Percentiles rank a stretch among this genome's conserved stretches.
These are phyloP conservation scores for Erodium maritimum DNA, from an alignment of 345 rosid genomes.

Conservation along the genomic window DNA sequence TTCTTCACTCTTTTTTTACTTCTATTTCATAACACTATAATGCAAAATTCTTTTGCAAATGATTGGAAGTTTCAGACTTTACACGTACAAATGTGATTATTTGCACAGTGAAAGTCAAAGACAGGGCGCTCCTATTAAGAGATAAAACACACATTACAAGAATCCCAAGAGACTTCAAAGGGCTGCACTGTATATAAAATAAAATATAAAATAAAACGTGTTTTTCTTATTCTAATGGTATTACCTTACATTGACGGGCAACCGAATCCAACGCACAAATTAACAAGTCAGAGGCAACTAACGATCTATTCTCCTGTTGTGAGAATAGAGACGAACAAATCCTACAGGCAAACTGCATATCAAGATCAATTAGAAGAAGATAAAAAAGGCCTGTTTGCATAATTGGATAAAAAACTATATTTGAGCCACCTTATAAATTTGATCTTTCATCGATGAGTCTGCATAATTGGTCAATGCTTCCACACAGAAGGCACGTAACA, in stretches of 20 bases:
- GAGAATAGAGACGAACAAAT: conserved; percentile 46
- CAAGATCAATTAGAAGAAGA: conserved; percentile 10
- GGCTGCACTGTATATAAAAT: too few species aligned
- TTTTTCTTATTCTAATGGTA: too few species aligned
- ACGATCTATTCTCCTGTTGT: conserved; percentile 22
- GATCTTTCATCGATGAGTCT: conserved; percentile 45
- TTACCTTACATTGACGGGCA: conserved; percentile 51
- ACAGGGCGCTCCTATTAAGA: not conserved
- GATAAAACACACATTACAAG: not conserved
- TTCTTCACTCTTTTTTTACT: too few species aligned
- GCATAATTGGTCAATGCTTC: conserved; percentile 37
- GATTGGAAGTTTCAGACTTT: too few species aligned
- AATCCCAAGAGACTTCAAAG: too few species aligned
- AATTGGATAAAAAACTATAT: not conserved
- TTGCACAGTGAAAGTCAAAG: too few species aligned
- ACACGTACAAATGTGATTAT: not conserved
- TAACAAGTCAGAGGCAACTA: conserved; percentile 25
- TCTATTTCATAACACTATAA: too few species aligned
- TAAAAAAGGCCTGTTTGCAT: not conserved
- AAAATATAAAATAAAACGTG: too few species aligned
- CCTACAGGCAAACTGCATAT: conserved; percentile 54
- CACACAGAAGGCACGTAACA: conserved; percentile 29
- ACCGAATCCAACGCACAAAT: conserved; percentile 25
- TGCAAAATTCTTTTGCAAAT: too few species aligned
- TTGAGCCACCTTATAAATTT: conserved; percentile 47